Evolutionary conservation across 2,329 filamentous ascomycete genomes (phyloP).

Genomic region (Chrysoporthe austroafricana): DNA sequence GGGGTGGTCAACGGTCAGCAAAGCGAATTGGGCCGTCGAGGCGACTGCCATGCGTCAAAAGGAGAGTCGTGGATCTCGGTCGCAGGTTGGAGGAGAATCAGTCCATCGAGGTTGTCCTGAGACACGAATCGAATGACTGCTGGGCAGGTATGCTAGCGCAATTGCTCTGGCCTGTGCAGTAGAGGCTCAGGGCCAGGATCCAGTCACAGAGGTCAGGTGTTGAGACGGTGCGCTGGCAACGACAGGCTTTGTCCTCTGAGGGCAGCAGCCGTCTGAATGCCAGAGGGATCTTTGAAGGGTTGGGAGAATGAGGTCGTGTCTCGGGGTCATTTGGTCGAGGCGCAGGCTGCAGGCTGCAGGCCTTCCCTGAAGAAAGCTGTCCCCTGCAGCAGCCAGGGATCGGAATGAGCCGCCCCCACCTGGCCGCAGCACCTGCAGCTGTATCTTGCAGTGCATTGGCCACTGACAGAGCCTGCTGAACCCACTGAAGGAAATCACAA

Average conservation of each 20-base stretch:
- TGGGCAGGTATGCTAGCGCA: conserved; percentile 2
- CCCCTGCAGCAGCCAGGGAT: conserved; percentile 3
- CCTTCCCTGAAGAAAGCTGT: neutral
- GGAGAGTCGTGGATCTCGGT: conserved; percentile 23
- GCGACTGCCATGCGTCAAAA: neutral
- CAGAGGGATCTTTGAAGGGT: neutral
- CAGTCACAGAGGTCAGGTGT: neutral
- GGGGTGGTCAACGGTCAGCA: conserved; percentile 16
- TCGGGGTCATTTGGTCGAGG: neutral
- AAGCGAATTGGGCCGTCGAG: conserved; percentile 13
- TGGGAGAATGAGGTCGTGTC: neutral
- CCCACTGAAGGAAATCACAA: conserved; percentile 10
- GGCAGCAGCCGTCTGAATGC: neutral
- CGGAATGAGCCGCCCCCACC: conserved; percentile 8
- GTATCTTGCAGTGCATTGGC: conserved; percentile 16
- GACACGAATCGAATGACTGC: conserved; percentile 27
- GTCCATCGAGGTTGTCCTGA: conserved; percentile 26
- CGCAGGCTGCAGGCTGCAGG: neutral
- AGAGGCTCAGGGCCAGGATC: neutral
- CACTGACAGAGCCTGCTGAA: conserved; percentile 6
- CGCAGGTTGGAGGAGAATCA: conserved; percentile 25
- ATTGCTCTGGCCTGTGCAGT: neutral
- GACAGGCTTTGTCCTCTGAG: conserved; percentile 1
- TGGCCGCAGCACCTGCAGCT: neutral
- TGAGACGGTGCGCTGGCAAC: neutral